Base-by-base conservation (phyloP, 768 basidiomycete species). In the Leccinellum rugosiceps region DNA sequence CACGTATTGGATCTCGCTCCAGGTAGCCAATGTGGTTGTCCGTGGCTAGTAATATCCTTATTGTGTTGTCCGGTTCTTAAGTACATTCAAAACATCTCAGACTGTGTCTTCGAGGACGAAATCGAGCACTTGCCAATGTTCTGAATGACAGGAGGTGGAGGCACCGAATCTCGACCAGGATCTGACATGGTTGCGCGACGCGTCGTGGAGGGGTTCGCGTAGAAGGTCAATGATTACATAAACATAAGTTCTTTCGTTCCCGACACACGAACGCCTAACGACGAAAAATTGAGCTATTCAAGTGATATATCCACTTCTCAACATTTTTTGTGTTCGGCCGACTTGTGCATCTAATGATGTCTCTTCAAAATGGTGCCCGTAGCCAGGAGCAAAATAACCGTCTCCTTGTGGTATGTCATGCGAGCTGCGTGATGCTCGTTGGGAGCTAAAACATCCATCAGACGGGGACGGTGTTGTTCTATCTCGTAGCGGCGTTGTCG, bases 11-110 rank as follows among this genome's bases (percentile, higher is more conserved):
- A 68, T 99, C 97, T 59, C 93, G 82, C 74, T 98, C 96, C 60
- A 88, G 81, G 75, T 92, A 97, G 0, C 97, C 97, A 59, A 99
- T 90, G 66, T 98, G 95, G 63, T 93, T 96, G 74, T 98, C 95
- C 0, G 95, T 97, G 6, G 95, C 95, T 7, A 98, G 84, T 69
- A 98, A 73, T 65, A 98, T 94, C 59, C 76, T 79, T 58, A 94
- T 85, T 1, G 84, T 90, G 66, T 92, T 82, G 58, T 87, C 81
- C 19, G 78, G 73, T 56, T 77, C 87, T 87, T 56, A 25, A 32
- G 35, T 32, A n/a, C 38, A 38, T 21, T 21, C 45, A 26, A 43
- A 52, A 56, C 10, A 6, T 44, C 53, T 61, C 35, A 63, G 49
- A 28, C 38, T 46, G 23, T 21, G 17, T 51, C 1, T 14, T 49